phyloP scores from a whole-genome alignment of 768 basidiomycete species.

The Xerocomellus chrysenteron region DNA sequence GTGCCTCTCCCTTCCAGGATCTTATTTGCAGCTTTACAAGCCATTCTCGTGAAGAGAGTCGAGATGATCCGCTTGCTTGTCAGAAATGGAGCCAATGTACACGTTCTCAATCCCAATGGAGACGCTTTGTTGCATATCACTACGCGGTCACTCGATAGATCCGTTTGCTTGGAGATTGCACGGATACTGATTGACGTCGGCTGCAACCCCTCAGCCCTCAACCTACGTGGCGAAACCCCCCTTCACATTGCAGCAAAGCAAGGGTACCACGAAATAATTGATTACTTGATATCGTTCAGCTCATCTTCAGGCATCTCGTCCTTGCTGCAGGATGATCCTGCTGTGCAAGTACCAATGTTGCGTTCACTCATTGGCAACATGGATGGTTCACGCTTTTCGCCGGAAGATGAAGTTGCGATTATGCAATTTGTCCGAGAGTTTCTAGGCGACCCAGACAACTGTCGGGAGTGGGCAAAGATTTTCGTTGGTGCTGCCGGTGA shows the following conservation, averaged over 20 bases:
- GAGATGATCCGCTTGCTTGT: constrained; percentile 2
- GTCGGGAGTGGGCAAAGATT: background rate
- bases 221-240: background rate
- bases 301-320: background rate
- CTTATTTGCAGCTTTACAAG: background rate
- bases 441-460: background rate
- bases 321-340: background rate
- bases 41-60: background rate
- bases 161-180: background rate
- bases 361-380: background rate
- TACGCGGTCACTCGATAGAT: background rate
- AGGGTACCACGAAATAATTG: background rate
- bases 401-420: background rate
- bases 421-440: background rate
- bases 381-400: background rate
- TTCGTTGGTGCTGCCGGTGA: background rate
- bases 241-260: constrained; percentile 1
- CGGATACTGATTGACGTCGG: background rate
- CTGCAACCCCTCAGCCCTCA: background rate
- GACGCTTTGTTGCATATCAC: background rate
- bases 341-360: background rate
- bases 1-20: background rate
- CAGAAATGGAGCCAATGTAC: background rate
- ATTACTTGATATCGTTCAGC: background rate
- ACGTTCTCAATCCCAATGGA: background rate